Evolutionary conservation across 2,329 filamentous ascomycete species (phyloP).

Genomic region (Ceratocystis cubensis): DNA sequence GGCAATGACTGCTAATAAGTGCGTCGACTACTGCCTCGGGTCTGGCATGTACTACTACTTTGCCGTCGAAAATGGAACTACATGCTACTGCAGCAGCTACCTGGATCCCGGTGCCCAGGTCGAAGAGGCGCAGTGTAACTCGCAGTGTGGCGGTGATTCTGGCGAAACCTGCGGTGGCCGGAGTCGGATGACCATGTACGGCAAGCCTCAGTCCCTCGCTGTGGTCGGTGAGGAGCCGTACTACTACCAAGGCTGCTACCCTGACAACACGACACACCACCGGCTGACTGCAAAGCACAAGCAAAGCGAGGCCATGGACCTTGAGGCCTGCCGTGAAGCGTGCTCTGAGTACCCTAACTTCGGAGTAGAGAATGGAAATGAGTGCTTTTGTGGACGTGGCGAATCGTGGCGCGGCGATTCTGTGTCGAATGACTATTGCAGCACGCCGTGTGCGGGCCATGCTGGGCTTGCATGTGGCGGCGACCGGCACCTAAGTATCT

Average conservation of each 20-base stretch:
- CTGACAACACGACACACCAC: background rate
- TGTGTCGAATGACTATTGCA: conserved; percentile 14
- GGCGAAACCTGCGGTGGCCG: conserved; percentile 11
- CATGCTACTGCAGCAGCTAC: conserved; percentile 15
- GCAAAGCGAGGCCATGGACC: conserved; percentile 4
- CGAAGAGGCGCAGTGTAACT: background rate
- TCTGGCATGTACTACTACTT: conserved; percentile 18
- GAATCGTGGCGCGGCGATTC: conserved; percentile 12
- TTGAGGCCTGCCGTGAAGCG: conserved; percentile 8
- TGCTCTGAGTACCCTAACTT: conserved; percentile 15
- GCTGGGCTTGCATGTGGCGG: conserved; percentile 10
- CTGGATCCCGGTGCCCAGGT: background rate
- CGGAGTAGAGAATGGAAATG: conserved; percentile 6
- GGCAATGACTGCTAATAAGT: conserved; percentile 10
- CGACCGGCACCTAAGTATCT: conserved; percentile 13
- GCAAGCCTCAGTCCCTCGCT: conserved; percentile 6
- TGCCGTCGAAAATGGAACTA: background rate
- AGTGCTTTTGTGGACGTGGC: conserved; percentile 9
- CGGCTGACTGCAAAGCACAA: background rate
- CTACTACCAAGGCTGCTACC: conserved; percentile 17
- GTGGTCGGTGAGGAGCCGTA: conserved; percentile 3
- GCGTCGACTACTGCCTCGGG: conserved; percentile 12
- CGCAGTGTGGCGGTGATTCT: conserved; percentile 7
- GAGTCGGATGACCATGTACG: conserved; percentile 10
- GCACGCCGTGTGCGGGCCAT: conserved; percentile 14